Evolutionary conservation across 345 rosid species (phyloP), one percentile per base, ranked within the genome.

Genomic region (Brassica juncea): DNA sequence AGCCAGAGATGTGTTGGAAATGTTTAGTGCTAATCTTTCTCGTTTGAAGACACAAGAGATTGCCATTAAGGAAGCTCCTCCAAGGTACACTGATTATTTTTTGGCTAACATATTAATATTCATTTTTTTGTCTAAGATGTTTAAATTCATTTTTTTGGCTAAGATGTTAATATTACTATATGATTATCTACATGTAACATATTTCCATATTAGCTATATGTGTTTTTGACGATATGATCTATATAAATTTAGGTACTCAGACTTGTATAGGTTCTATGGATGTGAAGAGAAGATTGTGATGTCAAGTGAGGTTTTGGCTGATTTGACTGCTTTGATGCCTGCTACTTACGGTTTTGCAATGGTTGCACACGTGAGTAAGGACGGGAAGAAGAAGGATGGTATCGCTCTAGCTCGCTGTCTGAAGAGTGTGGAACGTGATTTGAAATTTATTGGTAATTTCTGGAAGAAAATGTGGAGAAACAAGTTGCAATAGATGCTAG

Each of bases 271-370:
- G 61, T 30, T 47, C 2, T 49, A 71, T 11, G 66, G 75, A 3
- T 71, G 54, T 58, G 66, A 35, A 12, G 11, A 71, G 55, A 58
- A 58, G 66, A 34, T 71, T 30, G 35, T 23, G 66, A 71, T 35
- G 59, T 23, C 14, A 35, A 3, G 8, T 35, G 9, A 8, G 15
- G 7, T 52, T 15, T 8, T 21, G 42, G 19, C 0, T 9, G 75
- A 27, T 44, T 37, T 60, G 54, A 23, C 0, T 7, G 49, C 35
- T 12, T 61, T 61, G 12, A 72, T 71, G 75, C 75, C 66, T 4
- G 68, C 59, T 27, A 61, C 68, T 27, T 72, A 61, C 15, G 69
- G 68, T 10, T 73, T 27, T 44, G 44, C 76, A n/a, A 73, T 73
- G 76, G 60, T 42, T 61, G 76, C 60, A 27, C 76, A 28, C 61